Conservation (phyloP, 2,329 filamentous ascomycete species). For the Diaporthe citriasiana region DNA sequence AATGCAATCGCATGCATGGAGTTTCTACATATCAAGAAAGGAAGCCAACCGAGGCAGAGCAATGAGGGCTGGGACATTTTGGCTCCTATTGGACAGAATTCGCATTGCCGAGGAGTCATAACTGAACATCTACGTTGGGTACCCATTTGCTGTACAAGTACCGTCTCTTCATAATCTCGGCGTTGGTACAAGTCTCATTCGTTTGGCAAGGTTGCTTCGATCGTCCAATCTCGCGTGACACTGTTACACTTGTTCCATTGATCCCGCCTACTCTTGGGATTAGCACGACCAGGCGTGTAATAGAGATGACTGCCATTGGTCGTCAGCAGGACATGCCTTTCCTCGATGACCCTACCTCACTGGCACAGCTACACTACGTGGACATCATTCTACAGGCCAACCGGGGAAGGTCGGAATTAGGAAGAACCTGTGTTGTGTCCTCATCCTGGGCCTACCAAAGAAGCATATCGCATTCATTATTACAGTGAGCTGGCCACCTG, state of each 20-base stretch:
- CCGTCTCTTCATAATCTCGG: not conserved
- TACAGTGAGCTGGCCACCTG: too few species aligned
- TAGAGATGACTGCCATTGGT: not conserved
- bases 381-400: not conserved
- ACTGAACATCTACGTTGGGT: slow-evolving; percentile 16
- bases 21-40: slow-evolving; percentile 16
- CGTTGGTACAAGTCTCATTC: not conserved
- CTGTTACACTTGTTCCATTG: not conserved
- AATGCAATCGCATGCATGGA: slow-evolving; percentile 20
- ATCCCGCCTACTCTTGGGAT: not conserved
- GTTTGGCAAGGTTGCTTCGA: not conserved
- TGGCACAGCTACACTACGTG: not conserved
- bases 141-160: slow-evolving; percentile 10
- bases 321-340: not conserved
- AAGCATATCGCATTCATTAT: not conserved
- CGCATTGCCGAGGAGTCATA: not conserved
- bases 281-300: not conserved
- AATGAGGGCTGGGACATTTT: not conserved
- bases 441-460: not conserved
- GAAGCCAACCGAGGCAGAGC: not conserved
- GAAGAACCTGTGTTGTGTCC: not conserved
- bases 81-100: not conserved
- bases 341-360: not conserved
- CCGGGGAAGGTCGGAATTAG: not conserved
- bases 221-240: not conserved